These are phyloP conservation scores for Acanthamoeba castellanii DNA, from an alignment of 208 protist genomes.

Conservation along the genomic window DNA sequence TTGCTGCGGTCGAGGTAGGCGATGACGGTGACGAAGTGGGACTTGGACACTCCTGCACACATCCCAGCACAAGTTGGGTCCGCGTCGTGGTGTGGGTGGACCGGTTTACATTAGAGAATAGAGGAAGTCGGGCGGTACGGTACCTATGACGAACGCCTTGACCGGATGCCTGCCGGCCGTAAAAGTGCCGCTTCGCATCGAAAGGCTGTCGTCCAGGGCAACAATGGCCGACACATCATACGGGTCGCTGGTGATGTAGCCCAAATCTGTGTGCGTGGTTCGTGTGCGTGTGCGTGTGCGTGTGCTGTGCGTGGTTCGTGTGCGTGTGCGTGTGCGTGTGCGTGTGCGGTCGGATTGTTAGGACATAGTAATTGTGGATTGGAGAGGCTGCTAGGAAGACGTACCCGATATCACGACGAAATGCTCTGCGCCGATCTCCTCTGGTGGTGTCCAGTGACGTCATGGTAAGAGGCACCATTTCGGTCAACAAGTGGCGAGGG, in stretches of 20 bases:
- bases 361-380: background rate
- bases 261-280: background rate
- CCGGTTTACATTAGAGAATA: too few species aligned
- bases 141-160: conserved; percentile 15
- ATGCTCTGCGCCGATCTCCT: background rate
- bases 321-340: too few species aligned
- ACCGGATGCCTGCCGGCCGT: background rate
- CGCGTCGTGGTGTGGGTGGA: too few species aligned
- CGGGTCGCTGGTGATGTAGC: conserved; percentile 34
- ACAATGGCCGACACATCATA: background rate
- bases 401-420: background rate
- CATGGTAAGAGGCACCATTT: too few species aligned
- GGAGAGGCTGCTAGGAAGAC: background rate
- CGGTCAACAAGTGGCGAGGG: background rate
- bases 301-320: too few species aligned
- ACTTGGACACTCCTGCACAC: background rate
- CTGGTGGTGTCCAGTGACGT: background rate
- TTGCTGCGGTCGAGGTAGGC: background rate
- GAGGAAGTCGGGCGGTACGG: background rate
- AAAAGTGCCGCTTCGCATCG: background rate
- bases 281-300: background rate
- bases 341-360: too few species aligned
- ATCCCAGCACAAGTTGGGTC: too few species aligned
- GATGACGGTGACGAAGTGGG: conserved; percentile 34
- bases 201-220: background rate